Conservation (phyloP, 495 filamentous ascomycete species). For the Alectoria sarmentosa region DNA sequence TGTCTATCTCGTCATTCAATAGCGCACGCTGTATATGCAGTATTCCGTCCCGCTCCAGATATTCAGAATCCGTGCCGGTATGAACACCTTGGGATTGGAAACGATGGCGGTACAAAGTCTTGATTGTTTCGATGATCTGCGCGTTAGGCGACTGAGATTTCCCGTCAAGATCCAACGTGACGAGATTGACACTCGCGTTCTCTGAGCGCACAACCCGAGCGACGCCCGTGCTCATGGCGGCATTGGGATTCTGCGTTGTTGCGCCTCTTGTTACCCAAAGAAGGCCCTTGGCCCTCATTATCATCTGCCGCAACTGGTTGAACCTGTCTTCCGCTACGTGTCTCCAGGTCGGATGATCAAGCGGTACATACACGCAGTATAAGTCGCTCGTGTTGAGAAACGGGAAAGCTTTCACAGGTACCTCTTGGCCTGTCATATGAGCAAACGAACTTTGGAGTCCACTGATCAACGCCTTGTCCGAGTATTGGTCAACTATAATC, state of each 20-base stretch:
- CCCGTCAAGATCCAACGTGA: background rate
- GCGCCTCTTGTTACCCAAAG: background rate
- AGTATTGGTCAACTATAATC: conserved; percentile 24
- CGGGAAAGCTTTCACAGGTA: background rate
- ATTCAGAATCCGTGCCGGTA: too few species aligned
- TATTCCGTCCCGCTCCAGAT: too few species aligned
- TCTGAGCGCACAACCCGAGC: background rate
- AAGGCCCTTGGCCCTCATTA: background rate
- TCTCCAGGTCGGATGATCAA: background rate
- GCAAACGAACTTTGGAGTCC: background rate
- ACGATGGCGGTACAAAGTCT: too few species aligned
- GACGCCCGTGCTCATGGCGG: background rate
- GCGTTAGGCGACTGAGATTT: too few species aligned
- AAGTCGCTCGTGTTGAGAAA: background rate
- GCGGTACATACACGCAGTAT: background rate
- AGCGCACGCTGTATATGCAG: too few species aligned
- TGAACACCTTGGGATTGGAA: too few species aligned
- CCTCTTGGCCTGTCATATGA: background rate
- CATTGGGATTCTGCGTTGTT: background rate
- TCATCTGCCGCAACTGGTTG: background rate
- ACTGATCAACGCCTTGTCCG: background rate
- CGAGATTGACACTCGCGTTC: background rate
- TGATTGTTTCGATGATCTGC: too few species aligned
- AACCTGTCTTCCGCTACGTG: background rate
- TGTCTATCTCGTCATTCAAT: too few species aligned